Base-by-base conservation (phyloP, 2,329 filamentous ascomycete species). In the Fusarium burgessii region DNA sequence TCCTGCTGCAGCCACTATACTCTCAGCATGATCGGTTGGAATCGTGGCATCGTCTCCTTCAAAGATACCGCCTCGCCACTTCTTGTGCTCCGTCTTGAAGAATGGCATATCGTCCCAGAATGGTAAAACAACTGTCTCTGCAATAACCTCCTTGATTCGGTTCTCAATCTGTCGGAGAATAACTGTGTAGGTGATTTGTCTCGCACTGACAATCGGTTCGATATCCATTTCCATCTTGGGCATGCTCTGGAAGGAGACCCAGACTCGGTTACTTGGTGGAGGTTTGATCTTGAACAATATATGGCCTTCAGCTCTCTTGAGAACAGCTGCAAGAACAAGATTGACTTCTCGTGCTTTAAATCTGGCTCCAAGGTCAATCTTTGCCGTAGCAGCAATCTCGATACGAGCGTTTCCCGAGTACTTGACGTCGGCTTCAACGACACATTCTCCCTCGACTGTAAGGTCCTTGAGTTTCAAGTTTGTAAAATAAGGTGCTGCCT, bases 21-120 rank as follows among this genome's bases (percentile, higher is more conserved):
- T 68, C 42, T 74, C 74, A 10, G 63, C 61, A 51, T 72, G 62
- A 12, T 70, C 65, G 11, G 73, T 70, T 6, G 74, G 58, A 35
- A 76, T 79, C 5, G 86, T 82, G 3, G 80, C 82, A 66, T 86
- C 83, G 49, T 90, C 88, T 32, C 86, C 85, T 35, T 87, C 85
- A 77, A 90, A 99, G 23, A 98, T 92, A 1, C 96, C 96, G 14
- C 95, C 96, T 73, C 96, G 88, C 86, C 93, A 94, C 23, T 84
- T 82, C 78, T 97, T 94, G 61, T 89, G 85, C 60, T 91, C 87
- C 0, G 94, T 98, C 74, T 92, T 90, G 78, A 94, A 92, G 80
- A 99, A 98, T 0, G 96, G 94, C 27, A 94, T 88, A 78, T 99
- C 96, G 72, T 99, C 96, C 95, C 96, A 99, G 78, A 97, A 97